Evolutionary conservation across 257 asterid genomes (phyloP).

Genomic region (Fraxinus anomala): DNA sequence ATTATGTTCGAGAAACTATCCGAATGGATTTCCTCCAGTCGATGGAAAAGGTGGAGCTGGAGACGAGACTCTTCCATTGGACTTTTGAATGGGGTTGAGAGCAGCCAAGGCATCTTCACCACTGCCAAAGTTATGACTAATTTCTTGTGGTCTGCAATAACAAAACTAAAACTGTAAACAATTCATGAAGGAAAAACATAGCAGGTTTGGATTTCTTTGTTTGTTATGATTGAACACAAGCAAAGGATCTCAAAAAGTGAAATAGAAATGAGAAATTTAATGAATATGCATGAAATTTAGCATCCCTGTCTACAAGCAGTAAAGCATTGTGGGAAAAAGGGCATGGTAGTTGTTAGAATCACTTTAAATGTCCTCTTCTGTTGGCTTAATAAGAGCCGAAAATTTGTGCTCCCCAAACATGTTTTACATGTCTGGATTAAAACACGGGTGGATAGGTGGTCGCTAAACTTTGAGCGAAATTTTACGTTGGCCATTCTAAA

Average conservation of each 20-base stretch:
- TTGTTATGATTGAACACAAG: neutral
- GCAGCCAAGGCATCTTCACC: conserved; percentile 55
- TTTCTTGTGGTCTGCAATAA: conserved; percentile 56
- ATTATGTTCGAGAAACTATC: conserved; percentile 34
- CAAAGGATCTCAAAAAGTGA: neutral
- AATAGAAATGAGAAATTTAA: neutral
- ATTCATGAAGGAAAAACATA: neutral
- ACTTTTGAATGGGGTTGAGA: conserved; percentile 53
- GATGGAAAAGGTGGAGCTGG: conserved; percentile 40
- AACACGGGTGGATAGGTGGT: neutral
- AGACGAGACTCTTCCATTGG: conserved; percentile 32
- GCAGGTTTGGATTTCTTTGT: no score
- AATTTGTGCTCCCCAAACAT: neutral
- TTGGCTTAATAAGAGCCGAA: neutral
- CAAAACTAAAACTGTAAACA: neutral
- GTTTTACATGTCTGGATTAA: neutral
- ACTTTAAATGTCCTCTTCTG: neutral
- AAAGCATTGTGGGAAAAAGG: neutral
- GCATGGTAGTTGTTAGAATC: neutral
- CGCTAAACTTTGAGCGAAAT: neutral
- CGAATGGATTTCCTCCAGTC: conserved; percentile 72
- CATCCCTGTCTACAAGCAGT: neutral
- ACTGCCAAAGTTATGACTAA: conserved; percentile 31
- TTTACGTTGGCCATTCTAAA: no score
- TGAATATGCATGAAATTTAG: neutral